Percentiles rank a stretch among this genome's conserved stretches.
phyloP scores from a whole-genome alignment of 345 rosid genomes.

The Citrus australasica region DNA sequence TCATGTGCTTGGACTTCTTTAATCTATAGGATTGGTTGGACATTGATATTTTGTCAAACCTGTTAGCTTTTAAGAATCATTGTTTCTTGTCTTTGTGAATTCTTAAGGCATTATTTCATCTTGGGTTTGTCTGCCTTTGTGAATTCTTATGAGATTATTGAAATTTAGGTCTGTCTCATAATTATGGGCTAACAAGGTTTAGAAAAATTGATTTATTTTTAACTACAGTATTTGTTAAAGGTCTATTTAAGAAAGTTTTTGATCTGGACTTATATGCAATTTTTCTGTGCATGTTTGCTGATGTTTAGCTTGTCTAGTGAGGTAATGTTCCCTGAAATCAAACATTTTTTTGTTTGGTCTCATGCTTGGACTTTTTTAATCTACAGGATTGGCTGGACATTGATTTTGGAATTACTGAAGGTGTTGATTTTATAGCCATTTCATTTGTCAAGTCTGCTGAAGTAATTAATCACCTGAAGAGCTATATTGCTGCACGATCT shows the following conservation, averaged over 20 bases:
- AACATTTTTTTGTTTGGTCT: neutral
- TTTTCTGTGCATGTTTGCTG: neutral
- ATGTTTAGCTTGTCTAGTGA: constrained; percentile 1
- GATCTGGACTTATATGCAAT: neutral
- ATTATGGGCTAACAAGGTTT: neutral
- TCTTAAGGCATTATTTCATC: too few species aligned
- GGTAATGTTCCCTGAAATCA: neutral
- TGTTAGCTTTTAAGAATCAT: too few species aligned
- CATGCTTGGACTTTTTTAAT: constrained; percentile 16
- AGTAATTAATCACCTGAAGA: constrained; percentile 90
- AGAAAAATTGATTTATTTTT: neutral
- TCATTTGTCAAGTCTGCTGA: constrained; percentile 99
- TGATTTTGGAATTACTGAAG: constrained; percentile 96
- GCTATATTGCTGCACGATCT: constrained; percentile 92
- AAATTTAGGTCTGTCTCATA: neutral
- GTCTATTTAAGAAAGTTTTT: neutral
- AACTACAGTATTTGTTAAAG: neutral
- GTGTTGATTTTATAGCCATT: constrained; percentile 95
- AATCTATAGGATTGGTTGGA: constrained; percentile 89
- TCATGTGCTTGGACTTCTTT: constrained; percentile 17
- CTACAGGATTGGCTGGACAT: constrained; percentile 98
- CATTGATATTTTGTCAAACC: constrained; percentile 41
- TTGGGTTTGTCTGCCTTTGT: too few species aligned
- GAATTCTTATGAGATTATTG: too few species aligned
- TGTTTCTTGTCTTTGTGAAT: too few species aligned